Evolutionary conservation across 139 green algal genomes (phyloP).

Genomic region (Choricystis sp.): DNA sequence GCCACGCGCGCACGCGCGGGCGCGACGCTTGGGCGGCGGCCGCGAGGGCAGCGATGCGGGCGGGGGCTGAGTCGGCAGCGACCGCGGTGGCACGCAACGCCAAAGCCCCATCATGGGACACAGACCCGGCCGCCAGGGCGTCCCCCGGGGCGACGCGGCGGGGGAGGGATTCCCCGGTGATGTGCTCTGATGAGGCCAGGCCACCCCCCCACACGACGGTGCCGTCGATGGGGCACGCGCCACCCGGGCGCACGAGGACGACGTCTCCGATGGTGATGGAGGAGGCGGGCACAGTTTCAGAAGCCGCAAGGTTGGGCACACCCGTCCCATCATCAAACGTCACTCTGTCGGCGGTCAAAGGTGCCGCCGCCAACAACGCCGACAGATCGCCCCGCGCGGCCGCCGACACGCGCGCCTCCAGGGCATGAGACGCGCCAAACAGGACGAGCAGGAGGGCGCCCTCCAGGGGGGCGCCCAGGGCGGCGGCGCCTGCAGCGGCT

Average conservation of each 20-base stretch:
- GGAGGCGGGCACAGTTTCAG: conserved; percentile 28
- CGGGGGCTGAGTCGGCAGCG: conserved; percentile 52
- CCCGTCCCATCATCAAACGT: conserved; percentile 9
- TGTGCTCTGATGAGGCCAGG: conserved; percentile 50
- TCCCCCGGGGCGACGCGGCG: conserved; percentile 6
- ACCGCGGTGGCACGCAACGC: conserved; percentile 31
- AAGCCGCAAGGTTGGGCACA: conserved; percentile 10
- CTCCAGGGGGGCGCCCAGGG: conserved; percentile 49
- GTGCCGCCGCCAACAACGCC: conserved; percentile 39
- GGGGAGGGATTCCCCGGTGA: conserved; percentile 50
- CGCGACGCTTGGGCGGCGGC: conserved; percentile 37
- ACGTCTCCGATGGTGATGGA: conserved; percentile 60
- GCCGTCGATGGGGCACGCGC: conserved; percentile 43
- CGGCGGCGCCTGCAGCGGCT: conserved; percentile 47
- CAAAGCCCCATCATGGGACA: conserved; percentile 53
- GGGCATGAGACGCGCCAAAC: conserved; percentile 48
- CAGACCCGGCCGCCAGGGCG: conserved; percentile 20
- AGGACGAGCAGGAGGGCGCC: conserved; percentile 71
- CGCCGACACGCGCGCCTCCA: conserved; percentile 48
- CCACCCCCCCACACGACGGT: conserved; percentile 44
- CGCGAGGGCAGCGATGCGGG: conserved; percentile 57
- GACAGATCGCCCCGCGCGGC: conserved; percentile 38
- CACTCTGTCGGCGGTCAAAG: conserved; percentile 35
- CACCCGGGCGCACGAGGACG: conserved; percentile 11
- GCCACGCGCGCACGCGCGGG: conserved; percentile 35